Conservation (phyloP, 1,284 basidiomycete genomes). For the Fomitopsis schrenkii region DNA sequence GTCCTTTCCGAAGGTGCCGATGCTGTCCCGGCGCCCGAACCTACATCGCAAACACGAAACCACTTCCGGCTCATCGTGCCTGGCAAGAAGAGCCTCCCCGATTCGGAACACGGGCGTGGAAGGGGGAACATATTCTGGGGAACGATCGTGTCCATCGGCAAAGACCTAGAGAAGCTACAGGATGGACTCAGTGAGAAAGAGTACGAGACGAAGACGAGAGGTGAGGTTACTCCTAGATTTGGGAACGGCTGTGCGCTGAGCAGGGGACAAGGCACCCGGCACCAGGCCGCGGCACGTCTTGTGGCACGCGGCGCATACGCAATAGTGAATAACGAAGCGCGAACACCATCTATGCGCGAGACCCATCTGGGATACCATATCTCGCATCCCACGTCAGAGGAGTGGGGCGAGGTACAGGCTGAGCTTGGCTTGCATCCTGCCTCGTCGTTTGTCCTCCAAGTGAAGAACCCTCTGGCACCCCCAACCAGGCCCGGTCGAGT, state of each 20-base stretch:
- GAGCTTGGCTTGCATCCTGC: slow-evolving; percentile 47
- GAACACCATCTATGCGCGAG: slow-evolving; percentile 39
- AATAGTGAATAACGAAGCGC: slow-evolving; percentile 49
- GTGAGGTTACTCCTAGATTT: slow-evolving; percentile 19
- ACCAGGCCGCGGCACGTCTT: slow-evolving; percentile 51
- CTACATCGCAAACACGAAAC: slow-evolving; percentile 34
- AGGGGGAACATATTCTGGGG: slow-evolving; percentile 56
- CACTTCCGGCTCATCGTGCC: slow-evolving; percentile 53
- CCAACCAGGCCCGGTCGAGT: slow-evolving; percentile 29
- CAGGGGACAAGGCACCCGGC: slow-evolving; percentile 41
- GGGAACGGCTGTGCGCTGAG: not conserved
- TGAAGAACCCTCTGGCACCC: slow-evolving; percentile 54
- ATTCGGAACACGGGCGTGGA: slow-evolving; percentile 39
- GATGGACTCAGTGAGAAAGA: slow-evolving; percentile 46
- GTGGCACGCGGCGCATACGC: slow-evolving; percentile 62
- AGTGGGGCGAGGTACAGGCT: slow-evolving; percentile 47
- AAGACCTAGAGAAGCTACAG: slow-evolving; percentile 47
- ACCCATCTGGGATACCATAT: slow-evolving; percentile 58
- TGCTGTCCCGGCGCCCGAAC: slow-evolving; percentile 41
- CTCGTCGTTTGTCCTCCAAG: slow-evolving; percentile 49
- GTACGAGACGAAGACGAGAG: slow-evolving; percentile 66
- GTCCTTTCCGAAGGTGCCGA: slow-evolving; percentile 41
- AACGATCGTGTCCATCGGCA: slow-evolving; percentile 45
- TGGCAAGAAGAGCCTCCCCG: slow-evolving; percentile 62
- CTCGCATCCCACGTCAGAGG: slow-evolving; percentile 43